Conservation (phyloP, 2,329 filamentous ascomycete genomes). For the Alternaria gansuensis region DNA sequence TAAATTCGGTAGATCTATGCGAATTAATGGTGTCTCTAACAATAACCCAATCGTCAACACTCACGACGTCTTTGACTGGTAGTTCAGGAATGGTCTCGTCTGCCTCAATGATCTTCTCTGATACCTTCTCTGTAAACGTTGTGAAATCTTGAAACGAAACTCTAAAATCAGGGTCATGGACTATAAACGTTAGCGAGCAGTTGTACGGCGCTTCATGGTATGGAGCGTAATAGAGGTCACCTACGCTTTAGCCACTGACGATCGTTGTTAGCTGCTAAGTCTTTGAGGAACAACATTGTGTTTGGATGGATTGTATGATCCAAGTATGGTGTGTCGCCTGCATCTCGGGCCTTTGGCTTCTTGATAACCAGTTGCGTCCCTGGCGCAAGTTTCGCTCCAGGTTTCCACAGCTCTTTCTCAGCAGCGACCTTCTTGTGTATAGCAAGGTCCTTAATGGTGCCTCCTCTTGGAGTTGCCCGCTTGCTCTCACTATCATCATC, state of each 20-base stretch:
- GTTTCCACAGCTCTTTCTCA: slow-evolving; percentile 64
- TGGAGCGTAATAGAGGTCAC: slow-evolving; percentile 21
- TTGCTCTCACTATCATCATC: slow-evolving; percentile 43
- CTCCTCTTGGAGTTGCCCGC: slow-evolving; percentile 34
- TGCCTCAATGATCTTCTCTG: slow-evolving; percentile 72
- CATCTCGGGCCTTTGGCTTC: slow-evolving; percentile 68
- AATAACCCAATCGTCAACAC: slow-evolving; percentile 27
- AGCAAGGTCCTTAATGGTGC: slow-evolving; percentile 30
- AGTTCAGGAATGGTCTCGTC: slow-evolving; percentile 88
- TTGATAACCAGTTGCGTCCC: slow-evolving; percentile 69
- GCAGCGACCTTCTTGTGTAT: slow-evolving; percentile 41
- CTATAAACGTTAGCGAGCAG: slow-evolving; percentile 57
- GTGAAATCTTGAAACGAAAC: slow-evolving; percentile 82
- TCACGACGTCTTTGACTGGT: slow-evolving; percentile 80
- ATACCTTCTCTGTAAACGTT: slow-evolving; percentile 76
- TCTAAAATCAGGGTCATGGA: slow-evolving; percentile 81
- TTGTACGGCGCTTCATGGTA: neutral
- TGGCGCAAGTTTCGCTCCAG: slow-evolving; percentile 65
- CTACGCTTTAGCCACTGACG: slow-evolving; percentile 71
- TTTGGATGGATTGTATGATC: slow-evolving; percentile 70
- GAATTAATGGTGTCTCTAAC: slow-evolving; percentile 19
- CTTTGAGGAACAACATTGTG: slow-evolving; percentile 68
- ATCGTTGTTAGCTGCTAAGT: slow-evolving; percentile 68
- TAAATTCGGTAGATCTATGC: slow-evolving; percentile 81
- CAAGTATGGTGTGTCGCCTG: slow-evolving; percentile 66